A percentile compares a stretch with the other conserved stretches of the same genome.
phyloP scores from a whole-genome alignment of 2,329 filamentous ascomycete species.

The Sarocladium strictum region DNA sequence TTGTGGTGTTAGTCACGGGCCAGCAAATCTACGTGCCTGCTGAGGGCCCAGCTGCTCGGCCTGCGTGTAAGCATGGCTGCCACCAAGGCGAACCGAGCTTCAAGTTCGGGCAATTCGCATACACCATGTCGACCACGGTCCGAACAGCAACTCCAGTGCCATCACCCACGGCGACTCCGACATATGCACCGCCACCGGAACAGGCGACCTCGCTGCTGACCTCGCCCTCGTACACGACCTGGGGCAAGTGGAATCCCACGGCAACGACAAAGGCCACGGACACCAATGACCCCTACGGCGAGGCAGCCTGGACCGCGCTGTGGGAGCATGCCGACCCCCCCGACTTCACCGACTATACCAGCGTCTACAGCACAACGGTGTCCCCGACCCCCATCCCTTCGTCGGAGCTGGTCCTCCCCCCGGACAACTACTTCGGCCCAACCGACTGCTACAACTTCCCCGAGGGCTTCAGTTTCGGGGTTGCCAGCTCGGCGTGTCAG shows the following conservation, averaged over 20 bases:
- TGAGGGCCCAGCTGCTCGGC: constrained; percentile 20
- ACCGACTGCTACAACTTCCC: constrained; percentile 44
- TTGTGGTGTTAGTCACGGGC: constrained; percentile 11
- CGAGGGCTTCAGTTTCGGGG: constrained; percentile 39
- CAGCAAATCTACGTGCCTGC: constrained; percentile 19
- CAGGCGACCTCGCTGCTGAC: constrained; percentile 20
- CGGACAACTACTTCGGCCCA: constrained; percentile 42
- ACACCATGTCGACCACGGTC: constrained; percentile 25
- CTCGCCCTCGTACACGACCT: constrained; percentile 25
- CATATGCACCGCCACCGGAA: constrained; percentile 22
- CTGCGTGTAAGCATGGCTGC: constrained; percentile 18
- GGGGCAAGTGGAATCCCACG: constrained; percentile 28
- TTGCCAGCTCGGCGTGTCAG: constrained; percentile 40
- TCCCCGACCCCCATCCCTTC: constrained; percentile 48
- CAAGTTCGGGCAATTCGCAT: constrained; percentile 22
- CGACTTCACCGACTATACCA: constrained; percentile 25
- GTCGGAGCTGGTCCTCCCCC: constrained; percentile 49
- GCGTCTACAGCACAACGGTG: constrained; percentile 39
- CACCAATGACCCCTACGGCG: constrained; percentile 23
- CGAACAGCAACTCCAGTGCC: constrained; percentile 24
- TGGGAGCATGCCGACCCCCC: constrained; percentile 27
- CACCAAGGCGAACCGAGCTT: constrained; percentile 20
- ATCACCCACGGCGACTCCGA: constrained; percentile 23
- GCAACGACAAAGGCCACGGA: constrained; percentile 21
- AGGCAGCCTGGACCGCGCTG: constrained; percentile 25